phyloP scores from a whole-genome alignment of 177 flowering plant species.

The Vitis hybrid region DNA sequence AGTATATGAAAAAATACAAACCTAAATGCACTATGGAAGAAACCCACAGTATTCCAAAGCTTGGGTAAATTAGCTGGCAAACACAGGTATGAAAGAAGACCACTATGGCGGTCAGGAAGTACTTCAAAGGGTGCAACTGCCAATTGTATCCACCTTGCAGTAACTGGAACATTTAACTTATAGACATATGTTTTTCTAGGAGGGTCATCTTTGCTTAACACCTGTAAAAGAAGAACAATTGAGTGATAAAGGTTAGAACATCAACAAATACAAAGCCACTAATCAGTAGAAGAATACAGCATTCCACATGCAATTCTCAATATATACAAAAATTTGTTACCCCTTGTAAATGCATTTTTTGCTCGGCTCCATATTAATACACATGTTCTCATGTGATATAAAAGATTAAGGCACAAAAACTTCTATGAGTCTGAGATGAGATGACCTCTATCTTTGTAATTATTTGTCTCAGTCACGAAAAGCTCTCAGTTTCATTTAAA shows the following conservation, averaged over 20 bases:
- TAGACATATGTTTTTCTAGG: slow-evolving; percentile 88
- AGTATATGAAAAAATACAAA: slow-evolving; percentile 18
- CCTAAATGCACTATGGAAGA: slow-evolving; percentile 89
- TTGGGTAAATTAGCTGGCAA: slow-evolving; percentile 50
- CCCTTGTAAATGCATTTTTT: too few relatives aligned
- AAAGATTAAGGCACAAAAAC: too few relatives aligned
- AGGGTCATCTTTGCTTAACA: slow-evolving; percentile 85
- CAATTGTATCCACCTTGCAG: slow-evolving; percentile 81
- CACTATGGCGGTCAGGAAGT: slow-evolving; percentile 65
- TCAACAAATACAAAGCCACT: background rate
- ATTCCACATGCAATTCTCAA: too few relatives aligned
- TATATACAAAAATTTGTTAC: too few relatives aligned
- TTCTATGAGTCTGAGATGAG: too few relatives aligned
- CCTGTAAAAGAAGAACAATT: slow-evolving; percentile 39
- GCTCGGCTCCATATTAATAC: too few relatives aligned
- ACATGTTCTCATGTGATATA: too few relatives aligned
- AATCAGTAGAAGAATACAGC: too few relatives aligned
- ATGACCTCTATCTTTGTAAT: too few relatives aligned
- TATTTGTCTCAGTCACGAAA: too few relatives aligned
- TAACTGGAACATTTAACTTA: slow-evolving; percentile 68
- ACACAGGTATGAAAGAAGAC: slow-evolving; percentile 74
- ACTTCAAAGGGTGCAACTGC: slow-evolving; percentile 90
- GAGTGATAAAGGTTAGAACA: background rate
- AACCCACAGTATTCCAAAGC: slow-evolving; percentile 74
- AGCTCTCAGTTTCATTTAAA: too few relatives aligned